Evolutionary conservation across 2,329 filamentous ascomycete genomes (phyloP).

Genomic region (Colletotrichum eleusines): DNA sequence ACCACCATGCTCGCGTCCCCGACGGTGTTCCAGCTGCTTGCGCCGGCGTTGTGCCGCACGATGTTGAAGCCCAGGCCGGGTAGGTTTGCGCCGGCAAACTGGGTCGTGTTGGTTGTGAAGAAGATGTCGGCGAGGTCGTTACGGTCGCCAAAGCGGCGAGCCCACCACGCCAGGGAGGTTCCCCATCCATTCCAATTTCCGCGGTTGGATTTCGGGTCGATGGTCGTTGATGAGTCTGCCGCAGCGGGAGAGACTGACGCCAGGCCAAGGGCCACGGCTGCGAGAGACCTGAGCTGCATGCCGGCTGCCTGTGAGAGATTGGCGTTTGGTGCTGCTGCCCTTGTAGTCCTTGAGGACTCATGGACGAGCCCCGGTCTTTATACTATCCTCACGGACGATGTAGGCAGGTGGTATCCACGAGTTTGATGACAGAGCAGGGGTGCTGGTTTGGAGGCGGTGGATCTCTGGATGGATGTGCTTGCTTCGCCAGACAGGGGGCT

Average conservation of each 20-base stretch:
- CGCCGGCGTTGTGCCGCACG: constrained; percentile 58
- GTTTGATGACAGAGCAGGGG: constrained; percentile 7
- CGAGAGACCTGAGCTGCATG: constrained; percentile 26
- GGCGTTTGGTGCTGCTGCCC: neutral
- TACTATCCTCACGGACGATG: neutral
- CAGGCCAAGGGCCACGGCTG: constrained; percentile 23
- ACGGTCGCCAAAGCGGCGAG: constrained; percentile 53
- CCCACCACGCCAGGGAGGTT: constrained; percentile 59
- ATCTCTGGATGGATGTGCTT: neutral
- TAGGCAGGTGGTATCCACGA: neutral
- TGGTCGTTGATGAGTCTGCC: constrained; percentile 26
- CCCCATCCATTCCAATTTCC: constrained; percentile 60
- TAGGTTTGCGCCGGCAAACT: constrained; percentile 47
- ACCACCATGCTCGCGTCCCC: constrained; percentile 51
- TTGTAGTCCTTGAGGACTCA: neutral
- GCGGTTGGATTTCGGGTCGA: constrained; percentile 48
- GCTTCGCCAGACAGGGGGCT: constrained; percentile 17
- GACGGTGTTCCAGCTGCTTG: constrained; percentile 52
- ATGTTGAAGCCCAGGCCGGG: constrained; percentile 58
- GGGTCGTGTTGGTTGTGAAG: constrained; percentile 52
- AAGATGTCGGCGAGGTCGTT: constrained; percentile 57
- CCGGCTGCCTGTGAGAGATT: neutral
- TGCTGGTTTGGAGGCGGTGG: constrained; percentile 24
- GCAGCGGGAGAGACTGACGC: constrained; percentile 1
- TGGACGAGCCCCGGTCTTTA: neutral